These are phyloP conservation scores for Cladorrhinum sp. DNA, from an alignment of 2,329 filamentous ascomycete species.

Conservation along the genomic window DNA sequence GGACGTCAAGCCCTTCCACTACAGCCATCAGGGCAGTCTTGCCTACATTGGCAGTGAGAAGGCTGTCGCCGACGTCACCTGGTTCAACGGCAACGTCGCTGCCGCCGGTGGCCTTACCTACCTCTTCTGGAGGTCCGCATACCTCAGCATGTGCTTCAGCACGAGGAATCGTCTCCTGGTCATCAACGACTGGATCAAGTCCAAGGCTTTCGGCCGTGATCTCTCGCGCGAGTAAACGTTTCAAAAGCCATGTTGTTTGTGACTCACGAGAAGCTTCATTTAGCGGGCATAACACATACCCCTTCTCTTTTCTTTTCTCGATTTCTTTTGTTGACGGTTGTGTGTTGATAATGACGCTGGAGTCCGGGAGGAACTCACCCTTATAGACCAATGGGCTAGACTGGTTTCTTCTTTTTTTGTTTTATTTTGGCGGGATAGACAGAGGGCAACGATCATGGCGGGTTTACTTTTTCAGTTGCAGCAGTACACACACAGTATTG, in stretches of 20 bases:
- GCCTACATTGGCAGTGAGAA: conserved; percentile 97
- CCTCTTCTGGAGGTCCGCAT: conserved; percentile 97
- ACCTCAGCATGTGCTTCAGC: conserved; percentile 99
- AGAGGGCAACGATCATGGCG: conserved; percentile 15
- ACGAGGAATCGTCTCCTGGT: conserved; percentile 94
- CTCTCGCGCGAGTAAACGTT: conserved; percentile 71
- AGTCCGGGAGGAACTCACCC: conserved; percentile 19
- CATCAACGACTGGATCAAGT: conserved; percentile 92
- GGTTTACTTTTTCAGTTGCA: conserved; percentile 6
- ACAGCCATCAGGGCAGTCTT: conserved; percentile 94
- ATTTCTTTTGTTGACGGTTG: not conserved
- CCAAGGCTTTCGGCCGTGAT: conserved; percentile 93
- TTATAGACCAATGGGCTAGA: conserved; percentile 23
- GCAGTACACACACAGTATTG: not conserved
- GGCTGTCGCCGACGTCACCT: conserved; percentile 94
- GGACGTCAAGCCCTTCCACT: conserved; percentile 96
- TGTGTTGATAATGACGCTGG: conserved; percentile 19
- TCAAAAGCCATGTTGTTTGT: not conserved
- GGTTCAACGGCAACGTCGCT: conserved; percentile 95
- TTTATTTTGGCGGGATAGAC: conserved; percentile 19
- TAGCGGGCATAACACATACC: conserved; percentile 5
- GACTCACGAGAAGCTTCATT: conserved; percentile 8
- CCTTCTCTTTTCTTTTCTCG: conserved; percentile 14
- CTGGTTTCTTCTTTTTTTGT: conserved; percentile 16
- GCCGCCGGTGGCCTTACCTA: conserved; percentile 92